Evolutionary conservation across 306 rosid genomes (phyloP).

Genomic region (Elaeagnus macrophylla): DNA sequence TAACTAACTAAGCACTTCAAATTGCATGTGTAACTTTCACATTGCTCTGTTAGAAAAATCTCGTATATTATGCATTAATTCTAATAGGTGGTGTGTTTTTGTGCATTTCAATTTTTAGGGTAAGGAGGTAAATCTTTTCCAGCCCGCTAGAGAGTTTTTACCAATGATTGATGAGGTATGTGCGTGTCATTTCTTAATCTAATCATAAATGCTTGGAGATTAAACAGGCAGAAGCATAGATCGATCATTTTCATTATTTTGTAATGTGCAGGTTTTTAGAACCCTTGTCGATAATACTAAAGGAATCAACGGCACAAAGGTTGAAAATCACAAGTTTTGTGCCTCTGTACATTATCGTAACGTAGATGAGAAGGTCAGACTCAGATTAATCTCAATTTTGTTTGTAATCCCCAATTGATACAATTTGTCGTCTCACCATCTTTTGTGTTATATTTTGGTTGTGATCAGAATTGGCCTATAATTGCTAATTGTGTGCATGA

Average conservation of each 20-base stretch:
- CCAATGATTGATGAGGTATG: slow-evolving; percentile 77
- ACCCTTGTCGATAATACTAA: slow-evolving; percentile 64
- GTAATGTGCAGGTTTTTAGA: slow-evolving; percentile 58
- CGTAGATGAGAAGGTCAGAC: slow-evolving; percentile 78
- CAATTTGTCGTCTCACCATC: not conserved
- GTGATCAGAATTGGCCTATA: slow-evolving; percentile 66
- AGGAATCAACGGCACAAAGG: slow-evolving; percentile 64
- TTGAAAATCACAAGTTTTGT: slow-evolving; percentile 94
- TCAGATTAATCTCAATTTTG: too few relatives aligned
- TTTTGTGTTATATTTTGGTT: slow-evolving; percentile 8
- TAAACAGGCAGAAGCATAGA: not conserved
- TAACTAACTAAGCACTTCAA: slow-evolving; percentile 1
- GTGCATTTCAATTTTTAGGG: slow-evolving; percentile 34
- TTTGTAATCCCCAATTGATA: too few relatives aligned
- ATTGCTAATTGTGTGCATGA: slow-evolving; percentile 85
- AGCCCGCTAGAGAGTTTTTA: slow-evolving; percentile 78
- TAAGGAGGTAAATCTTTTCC: slow-evolving; percentile 72
- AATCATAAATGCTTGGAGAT: not conserved
- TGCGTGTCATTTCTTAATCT: not conserved
- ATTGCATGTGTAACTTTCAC: not conserved
- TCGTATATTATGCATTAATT: not conserved
- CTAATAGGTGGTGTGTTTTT: not conserved
- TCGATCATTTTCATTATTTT: not conserved
- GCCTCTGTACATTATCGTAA: slow-evolving; percentile 93
- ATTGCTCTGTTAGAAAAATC: not conserved